Evolutionary conservation across 306 rosid species (phyloP), one percentile per base, ranked within the genome.

Genomic region (Quercus parvula): DNA sequence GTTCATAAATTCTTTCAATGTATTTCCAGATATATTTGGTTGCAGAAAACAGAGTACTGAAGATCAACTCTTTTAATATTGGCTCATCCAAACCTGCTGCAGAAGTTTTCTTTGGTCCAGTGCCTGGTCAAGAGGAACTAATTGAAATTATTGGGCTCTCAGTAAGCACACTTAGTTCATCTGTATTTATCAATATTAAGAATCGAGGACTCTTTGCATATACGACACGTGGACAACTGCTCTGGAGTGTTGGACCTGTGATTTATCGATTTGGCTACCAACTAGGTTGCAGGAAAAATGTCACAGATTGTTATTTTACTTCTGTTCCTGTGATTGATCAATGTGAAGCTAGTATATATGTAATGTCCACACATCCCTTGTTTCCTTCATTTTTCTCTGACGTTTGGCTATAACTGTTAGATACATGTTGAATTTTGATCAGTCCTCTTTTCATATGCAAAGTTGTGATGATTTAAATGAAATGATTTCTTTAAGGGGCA

Each of bases 201-300:
- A 84, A 86, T 24, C 85, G 82, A 31, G 97, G 97, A 11, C 92
- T 92, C 68, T 92, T 94, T 24, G 94, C 94, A 2, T 94, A 87
- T 76, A 38, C 11, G 24, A 80, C 81, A 19, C 70, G 20, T 13
- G 89, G 92, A 27, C 82, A 83, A 59, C 80, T 90, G 49, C 72
- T 84, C 8, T 94, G 98, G 97, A 90, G 96, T 67, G 83, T 91
- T 4, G 95, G 91, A 83, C 90, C 98, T 74, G 86, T 90, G 79
- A 88, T 90, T 74, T 81, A 89, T 73, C 88, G 86, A 76, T 89
- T 69, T 70, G 97, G 94, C 38, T 90, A 82, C 75, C 85, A 73
- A 24, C 92, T 90, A 78, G 98, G 95, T 79, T 94, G 98, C 80
- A 55, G 80, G 68, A 91, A 83, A 82, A 90, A 90, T 74, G 57